A percentile compares a stretch with the other conserved stretches of the same genome.
Conservation (phyloP, 2,329 filamentous ascomycete species). For the Venturiaceae sp. region DNA sequence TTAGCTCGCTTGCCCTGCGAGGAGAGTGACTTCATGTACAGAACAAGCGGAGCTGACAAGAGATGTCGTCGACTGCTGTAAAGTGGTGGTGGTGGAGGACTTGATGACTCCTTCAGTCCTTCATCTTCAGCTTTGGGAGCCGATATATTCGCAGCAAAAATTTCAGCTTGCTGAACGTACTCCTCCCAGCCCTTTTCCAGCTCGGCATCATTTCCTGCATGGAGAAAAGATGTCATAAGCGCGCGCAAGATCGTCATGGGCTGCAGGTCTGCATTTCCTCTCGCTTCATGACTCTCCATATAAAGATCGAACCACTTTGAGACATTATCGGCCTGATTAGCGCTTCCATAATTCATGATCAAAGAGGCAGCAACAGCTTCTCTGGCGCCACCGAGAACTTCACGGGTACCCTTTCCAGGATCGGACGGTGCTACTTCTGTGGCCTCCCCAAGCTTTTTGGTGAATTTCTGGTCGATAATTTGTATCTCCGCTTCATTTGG, state of each 20-base stretch:
- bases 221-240: conserved; percentile 58
- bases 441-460: neutral
- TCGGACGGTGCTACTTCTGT: neutral
- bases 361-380: neutral
- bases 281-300: conserved; percentile 18
- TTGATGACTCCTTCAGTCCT: neutral
- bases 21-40: conserved; percentile 39
- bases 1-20: conserved; percentile 36
- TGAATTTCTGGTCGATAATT: neutral
- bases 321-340: neutral
- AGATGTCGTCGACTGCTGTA: conserved; percentile 28
- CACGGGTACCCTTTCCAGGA: neutral
- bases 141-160: neutral
- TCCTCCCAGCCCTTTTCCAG: conserved; percentile 60
- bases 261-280: conserved; percentile 16
- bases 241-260: conserved; percentile 50
- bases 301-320: conserved; percentile 49
- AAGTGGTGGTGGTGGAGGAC: neutral
- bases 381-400: neutral
- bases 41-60: conserved; percentile 34
- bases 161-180: conserved; percentile 23
- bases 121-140: neutral
- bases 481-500: neutral
- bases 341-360: conserved; percentile 5
- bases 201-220: conserved; percentile 46